Evolutionary conservation across 179 eudicot genomes (phyloP), one percentile per base, ranked within the genome.

Genomic region (Actinidia arguta): DNA sequence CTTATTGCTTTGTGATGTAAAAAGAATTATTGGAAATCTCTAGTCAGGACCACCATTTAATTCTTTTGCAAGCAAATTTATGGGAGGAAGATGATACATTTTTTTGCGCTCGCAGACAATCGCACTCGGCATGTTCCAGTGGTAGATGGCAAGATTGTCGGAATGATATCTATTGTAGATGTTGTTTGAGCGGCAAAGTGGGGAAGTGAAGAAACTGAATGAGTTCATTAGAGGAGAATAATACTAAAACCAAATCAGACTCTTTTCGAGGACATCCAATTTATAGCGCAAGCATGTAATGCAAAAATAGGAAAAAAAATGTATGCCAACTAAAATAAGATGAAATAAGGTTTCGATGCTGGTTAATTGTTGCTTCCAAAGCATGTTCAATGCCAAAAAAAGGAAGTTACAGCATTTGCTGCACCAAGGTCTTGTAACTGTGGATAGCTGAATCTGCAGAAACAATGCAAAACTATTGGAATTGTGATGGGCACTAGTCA

Each of bases 61-160:
- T 58, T 61, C 22, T 3, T n/a, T 42, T 8, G 50, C 20, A 31
- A 79, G 48, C 47, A 78, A 78, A 52, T 27, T 52, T 36, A 63
- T 25, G 63, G 62, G 8, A 18, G 17, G 39, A 4, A 48, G 69
- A 69, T 82, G 22, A 80, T 52, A 46, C 14, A 17, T 13, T 31
- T 46, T 70, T 78, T 73, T 1, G 25, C 77, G 70, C 73, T 86
- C n/a, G 50, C 85, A 95, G 98, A 94, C 52, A 90, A 95, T 83
- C 94, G 92, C 55, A 88, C 94, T 79, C 87, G 96, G 68, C 98
- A 95, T 79, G 90, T 90, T 54, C 98, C 98, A 0, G 98, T 95
- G 69, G 84, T 92, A 76, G 96, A 95, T 80, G 98, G 92, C 36
- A 90, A 86, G 88, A 83, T 95, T 56, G 88, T 94, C 5, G 98